Evolutionary conservation across 202 grass and related monocot genomes (phyloP).

Genomic region (Saccharum hybrid): DNA sequence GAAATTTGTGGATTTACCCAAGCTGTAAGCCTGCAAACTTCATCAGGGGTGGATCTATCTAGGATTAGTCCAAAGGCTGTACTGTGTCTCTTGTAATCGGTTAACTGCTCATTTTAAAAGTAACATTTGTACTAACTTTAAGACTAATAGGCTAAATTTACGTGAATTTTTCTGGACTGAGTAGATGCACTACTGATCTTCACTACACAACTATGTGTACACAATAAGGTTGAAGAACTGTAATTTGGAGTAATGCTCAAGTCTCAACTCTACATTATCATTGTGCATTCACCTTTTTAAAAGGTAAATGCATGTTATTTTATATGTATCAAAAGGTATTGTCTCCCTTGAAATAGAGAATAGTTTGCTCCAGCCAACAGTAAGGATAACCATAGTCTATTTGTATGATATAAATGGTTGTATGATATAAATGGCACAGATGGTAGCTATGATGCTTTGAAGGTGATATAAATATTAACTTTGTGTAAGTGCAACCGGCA

Average conservation of each 20-base stretch:
- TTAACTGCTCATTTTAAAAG: not conserved
- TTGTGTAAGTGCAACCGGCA: not conserved
- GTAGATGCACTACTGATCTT: slow-evolving; percentile 5
- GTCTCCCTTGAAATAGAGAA: slow-evolving; percentile 5
- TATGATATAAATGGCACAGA: slow-evolving; percentile 4
- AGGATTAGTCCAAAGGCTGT: not conserved
- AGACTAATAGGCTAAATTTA: not conserved
- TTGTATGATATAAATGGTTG: too few relatives aligned
- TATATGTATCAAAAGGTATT: not conserved
- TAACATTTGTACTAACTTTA: not conserved
- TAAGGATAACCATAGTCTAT: slow-evolving; percentile 13
- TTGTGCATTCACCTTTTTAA: slow-evolving; percentile 9
- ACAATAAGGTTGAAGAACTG: not conserved
- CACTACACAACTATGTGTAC: not conserved
- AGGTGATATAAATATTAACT: slow-evolving; percentile 8
- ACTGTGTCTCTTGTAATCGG: not conserved
- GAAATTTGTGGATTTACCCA: slow-evolving; percentile 35
- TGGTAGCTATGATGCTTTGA: slow-evolving; percentile 8
- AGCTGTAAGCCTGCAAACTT: not conserved
- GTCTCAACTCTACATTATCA: not conserved
- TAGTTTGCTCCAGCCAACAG: not conserved
- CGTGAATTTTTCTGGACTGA: not conserved
- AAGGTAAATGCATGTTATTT: slow-evolving; percentile 4
- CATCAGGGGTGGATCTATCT: not conserved
- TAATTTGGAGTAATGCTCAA: slow-evolving; percentile 13